These are phyloP conservation scores for Trypanosoma platydactyli DNA, from an alignment of 208 protist species.

Conservation along the genomic window DNA sequence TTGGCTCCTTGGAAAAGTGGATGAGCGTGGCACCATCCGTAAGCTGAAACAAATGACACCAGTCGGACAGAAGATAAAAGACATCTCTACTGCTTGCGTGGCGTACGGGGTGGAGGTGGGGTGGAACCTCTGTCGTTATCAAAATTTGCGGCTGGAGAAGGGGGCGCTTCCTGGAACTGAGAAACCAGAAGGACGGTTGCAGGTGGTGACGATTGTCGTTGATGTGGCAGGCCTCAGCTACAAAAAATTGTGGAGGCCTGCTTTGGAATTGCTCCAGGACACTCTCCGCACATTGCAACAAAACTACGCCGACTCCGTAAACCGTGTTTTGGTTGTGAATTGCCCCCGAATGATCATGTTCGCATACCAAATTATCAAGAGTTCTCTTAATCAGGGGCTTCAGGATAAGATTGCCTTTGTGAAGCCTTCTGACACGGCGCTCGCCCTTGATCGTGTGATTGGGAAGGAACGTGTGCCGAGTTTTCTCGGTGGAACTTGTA, in stretches of 20 bases:
- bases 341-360: slow-evolving; percentile 65
- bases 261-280: slow-evolving; percentile 51
- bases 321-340: slow-evolving; percentile 66
- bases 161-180: slow-evolving; percentile 36
- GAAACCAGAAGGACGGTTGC: slow-evolving; percentile 32
- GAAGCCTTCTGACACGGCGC: slow-evolving; percentile 38
- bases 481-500: slow-evolving; percentile 63
- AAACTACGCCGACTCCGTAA: slow-evolving; percentile 55
- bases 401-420: slow-evolving; percentile 59
- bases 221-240: slow-evolving; percentile 56
- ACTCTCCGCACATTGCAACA: slow-evolving; percentile 38
- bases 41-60: slow-evolving; percentile 38
- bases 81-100: slow-evolving; percentile 35
- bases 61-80: slow-evolving; percentile 35
- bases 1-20: slow-evolving; percentile 40
- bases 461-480: slow-evolving; percentile 47
- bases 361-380: slow-evolving; percentile 61
- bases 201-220: slow-evolving; percentile 52
- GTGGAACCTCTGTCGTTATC: slow-evolving; percentile 47
- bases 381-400: slow-evolving; percentile 37
- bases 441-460: slow-evolving; percentile 48
- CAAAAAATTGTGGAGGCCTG: slow-evolving; percentile 58
- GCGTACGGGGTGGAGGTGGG: slow-evolving; percentile 39
- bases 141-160: slow-evolving; percentile 32
- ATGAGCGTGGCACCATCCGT: slow-evolving; percentile 36